A percentile compares a stretch with the other conserved stretches of the same genome.
These are phyloP conservation scores for Linaria vulgaris DNA, from an alignment of 257 asterid species.

Conservation along the genomic window DNA sequence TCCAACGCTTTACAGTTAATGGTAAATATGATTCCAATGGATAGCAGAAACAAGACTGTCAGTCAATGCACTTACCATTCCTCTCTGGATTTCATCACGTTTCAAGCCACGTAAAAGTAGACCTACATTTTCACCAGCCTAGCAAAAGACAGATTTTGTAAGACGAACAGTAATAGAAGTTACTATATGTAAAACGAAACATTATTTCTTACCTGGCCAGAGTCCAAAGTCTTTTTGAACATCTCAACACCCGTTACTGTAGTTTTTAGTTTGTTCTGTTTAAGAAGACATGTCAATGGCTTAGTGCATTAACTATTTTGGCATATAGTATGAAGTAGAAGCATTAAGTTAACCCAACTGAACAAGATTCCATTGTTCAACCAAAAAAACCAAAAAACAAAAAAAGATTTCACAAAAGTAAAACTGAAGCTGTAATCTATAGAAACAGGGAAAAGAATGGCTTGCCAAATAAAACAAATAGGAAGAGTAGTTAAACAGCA, in stretches of 20 bases:
- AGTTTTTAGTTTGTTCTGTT: conserved; percentile 75
- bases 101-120: conserved; percentile 94
- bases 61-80: conserved; percentile 64
- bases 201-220: conserved; percentile 67
- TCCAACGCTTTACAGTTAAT: too few relatives aligned
- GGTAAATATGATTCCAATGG: too few relatives aligned
- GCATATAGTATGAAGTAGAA: neutral
- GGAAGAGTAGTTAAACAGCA: too few relatives aligned
- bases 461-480: too few relatives aligned
- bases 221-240: conserved; percentile 94
- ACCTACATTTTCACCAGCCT: conserved; percentile 99
- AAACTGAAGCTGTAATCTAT: neutral
- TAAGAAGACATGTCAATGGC: conserved; percentile 17
- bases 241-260: conserved; percentile 97
- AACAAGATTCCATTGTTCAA: neutral
- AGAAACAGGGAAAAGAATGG: too few relatives aligned
- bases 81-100: conserved; percentile 89
- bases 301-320: conserved; percentile 11
- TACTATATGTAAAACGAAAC: neutral
- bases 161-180: neutral
- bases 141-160: conserved; percentile 25
- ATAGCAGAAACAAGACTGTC: too few relatives aligned
- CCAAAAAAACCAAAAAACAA: too few relatives aligned
- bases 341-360: neutral
- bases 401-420: neutral